phyloP scores from a whole-genome alignment of 192 early-diverging fungal species.

The Rhizoclosmatium sp. region DNA sequence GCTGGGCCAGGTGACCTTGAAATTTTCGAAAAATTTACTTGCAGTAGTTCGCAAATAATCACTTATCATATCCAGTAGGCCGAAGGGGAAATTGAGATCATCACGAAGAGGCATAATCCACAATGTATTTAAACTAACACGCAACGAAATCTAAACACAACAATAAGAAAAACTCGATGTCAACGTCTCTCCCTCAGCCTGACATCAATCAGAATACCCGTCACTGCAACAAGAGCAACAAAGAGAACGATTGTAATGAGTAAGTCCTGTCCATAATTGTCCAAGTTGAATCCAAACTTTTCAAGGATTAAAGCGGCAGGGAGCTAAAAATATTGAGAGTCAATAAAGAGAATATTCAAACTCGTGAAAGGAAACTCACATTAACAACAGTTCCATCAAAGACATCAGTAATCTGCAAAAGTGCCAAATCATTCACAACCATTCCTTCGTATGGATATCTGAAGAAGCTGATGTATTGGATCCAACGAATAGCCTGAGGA shows the following conservation, averaged over 20 bases:
- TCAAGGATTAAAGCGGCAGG: slow-evolving; percentile 45
- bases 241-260: slow-evolving; percentile 45
- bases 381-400: slow-evolving; percentile 47
- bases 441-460: slow-evolving; percentile 79
- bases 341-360: slow-evolving; percentile 16
- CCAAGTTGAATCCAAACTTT: slow-evolving; percentile 56
- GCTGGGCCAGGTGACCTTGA: too few relatives aligned
- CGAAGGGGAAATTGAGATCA: too few relatives aligned
- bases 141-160: neutral
- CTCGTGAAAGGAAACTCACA: slow-evolving; percentile 25
- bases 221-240: slow-evolving; percentile 44
- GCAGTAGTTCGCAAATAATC: too few relatives aligned
- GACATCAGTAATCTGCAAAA: slow-evolving; percentile 45
- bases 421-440: slow-evolving; percentile 66
- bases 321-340: slow-evolving; percentile 14
- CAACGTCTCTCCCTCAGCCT: slow-evolving; percentile 38
- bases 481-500: slow-evolving; percentile 65
- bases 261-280: slow-evolving; percentile 46
- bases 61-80: too few relatives aligned
- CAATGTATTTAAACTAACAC: neutral
- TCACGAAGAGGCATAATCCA: neutral
- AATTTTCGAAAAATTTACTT: too few relatives aligned
- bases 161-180: neutral
- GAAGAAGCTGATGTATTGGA: slow-evolving; percentile 77
- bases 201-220: slow-evolving; percentile 39